Base-by-base conservation (phyloP, 805 yeast genomes). In the Priceomyces medius region DNA sequence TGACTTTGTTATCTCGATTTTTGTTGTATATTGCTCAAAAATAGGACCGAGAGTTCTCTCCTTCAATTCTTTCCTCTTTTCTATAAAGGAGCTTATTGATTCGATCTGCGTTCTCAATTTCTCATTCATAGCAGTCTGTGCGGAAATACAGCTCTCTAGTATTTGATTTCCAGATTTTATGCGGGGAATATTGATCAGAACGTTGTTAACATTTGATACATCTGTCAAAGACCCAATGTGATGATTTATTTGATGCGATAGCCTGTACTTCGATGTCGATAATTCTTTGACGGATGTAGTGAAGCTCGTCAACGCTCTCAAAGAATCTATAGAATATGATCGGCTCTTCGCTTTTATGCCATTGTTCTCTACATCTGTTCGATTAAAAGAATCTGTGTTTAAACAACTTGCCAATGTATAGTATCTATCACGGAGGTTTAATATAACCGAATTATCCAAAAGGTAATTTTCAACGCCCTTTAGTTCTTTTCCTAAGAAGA, bases 281-380 rank as follows among this genome's bases (percentile, higher is more conserved):
- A 69, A 55, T 38, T 70, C 75, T 20, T 54, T 55, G 2, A 59
- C 40, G 1, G 68, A 56, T 17, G 47, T 46, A 12, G 49, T 39
- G n/a, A 64, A 42, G 31, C 54, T 58, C 34, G 49, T 50, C 7
- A 64, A 37, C 1, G 63, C 48, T 32, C 71, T 40, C n/a, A 64
- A 54, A 7, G 53, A 35, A 39, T 64, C 69, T 41, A 61, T 61
- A 3, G 55, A 45, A 41, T 66, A 66, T 3, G 67, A 59, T 2
- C 31, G 9, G 10, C n/a, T 26, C n/a, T n/a, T 26, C 29, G 14
- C 14, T 26, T 26, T 26, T 12, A 8, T 26, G n/a, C 14, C 14
- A 26, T 26, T 26, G 29, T 14, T 26, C n/a, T 26, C 29, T 5
- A n/a, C 14, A 5, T 5, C n/a, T 26, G 29, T n/a, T n/a, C 5